phyloP scores from a whole-genome alignment of 257 asterid genomes.

The Nicotiana obtusifolia region DNA sequence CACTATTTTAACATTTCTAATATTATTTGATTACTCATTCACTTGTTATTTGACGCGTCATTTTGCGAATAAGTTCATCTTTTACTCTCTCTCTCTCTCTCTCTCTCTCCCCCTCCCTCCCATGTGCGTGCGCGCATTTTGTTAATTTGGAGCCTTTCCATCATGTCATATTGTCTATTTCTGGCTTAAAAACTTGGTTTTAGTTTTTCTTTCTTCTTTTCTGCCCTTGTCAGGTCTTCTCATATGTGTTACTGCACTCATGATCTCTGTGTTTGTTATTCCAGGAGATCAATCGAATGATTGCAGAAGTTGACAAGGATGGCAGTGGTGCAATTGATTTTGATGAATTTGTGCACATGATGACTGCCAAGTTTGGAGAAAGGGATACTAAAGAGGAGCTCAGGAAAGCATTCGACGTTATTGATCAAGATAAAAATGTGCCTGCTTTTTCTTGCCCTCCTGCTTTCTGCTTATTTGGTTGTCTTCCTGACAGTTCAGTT shows the following conservation, averaged over 20 bases:
- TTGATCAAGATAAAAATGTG: constrained; percentile 92
- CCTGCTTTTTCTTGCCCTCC: background rate
- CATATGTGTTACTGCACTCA: background rate
- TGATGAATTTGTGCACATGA: constrained; percentile 82
- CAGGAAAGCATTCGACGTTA: constrained; percentile 80
- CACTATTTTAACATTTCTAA: background rate
- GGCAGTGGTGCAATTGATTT: constrained; percentile 93
- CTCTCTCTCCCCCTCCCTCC: background rate
- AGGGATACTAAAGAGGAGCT: constrained; percentile 89
- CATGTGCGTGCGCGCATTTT: no score
- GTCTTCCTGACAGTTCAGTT: constrained; percentile 6
- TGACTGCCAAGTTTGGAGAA: constrained; percentile 95
- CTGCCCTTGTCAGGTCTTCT: background rate
- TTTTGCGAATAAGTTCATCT: background rate
- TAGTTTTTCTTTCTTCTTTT: background rate
- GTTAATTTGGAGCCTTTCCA: background rate
- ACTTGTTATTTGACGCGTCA: background rate
- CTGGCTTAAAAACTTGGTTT: background rate
- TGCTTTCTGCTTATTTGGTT: background rate
- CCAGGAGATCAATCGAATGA: constrained; percentile 83
- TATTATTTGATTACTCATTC: background rate
- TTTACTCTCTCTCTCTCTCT: background rate
- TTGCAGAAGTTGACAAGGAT: constrained; percentile 94
- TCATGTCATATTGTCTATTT: background rate
- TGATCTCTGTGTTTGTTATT: constrained; percentile 2